phyloP scores from a whole-genome alignment of 2,329 filamentous ascomycete species.

The Diaporthe caulivora region DNA sequence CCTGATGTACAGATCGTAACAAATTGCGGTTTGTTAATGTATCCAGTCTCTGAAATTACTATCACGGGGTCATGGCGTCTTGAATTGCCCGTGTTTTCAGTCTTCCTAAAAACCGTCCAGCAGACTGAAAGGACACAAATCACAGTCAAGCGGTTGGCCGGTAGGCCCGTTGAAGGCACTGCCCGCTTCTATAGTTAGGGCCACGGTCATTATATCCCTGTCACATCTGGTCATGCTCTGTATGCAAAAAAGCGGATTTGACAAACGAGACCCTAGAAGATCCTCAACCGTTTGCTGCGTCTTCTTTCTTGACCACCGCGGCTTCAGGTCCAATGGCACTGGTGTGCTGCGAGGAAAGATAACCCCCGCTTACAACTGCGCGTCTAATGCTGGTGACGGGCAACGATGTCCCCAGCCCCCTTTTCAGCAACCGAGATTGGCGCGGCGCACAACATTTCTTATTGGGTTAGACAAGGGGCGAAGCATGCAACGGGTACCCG shows the following conservation, averaged over 20 bases:
- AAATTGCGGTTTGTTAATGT: not conserved
- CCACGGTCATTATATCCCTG: no score
- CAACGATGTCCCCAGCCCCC: not conserved
- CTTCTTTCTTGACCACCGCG: not conserved
- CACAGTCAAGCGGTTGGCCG: not conserved
- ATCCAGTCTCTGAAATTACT: not conserved
- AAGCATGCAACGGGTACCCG: not conserved
- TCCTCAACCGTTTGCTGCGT: no score
- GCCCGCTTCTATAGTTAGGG: not conserved
- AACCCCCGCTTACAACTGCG: not conserved
- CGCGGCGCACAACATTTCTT: not conserved
- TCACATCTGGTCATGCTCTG: not conserved
- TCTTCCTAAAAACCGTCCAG: no score
- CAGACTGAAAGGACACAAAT: not conserved
- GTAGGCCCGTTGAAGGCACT: no score
- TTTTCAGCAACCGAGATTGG: constrained; percentile 8
- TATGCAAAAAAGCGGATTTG: not conserved
- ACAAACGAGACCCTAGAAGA: no score
- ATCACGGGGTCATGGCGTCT: no score
- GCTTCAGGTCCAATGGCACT: constrained; percentile 17
- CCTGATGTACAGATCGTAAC: not conserved
- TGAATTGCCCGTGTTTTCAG: no score
- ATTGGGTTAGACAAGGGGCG: not conserved
- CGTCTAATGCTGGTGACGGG: not conserved
- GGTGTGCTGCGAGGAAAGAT: not conserved